Evolutionary conservation across 345 rosid species (phyloP).

Genomic region (Punica granatum): DNA sequence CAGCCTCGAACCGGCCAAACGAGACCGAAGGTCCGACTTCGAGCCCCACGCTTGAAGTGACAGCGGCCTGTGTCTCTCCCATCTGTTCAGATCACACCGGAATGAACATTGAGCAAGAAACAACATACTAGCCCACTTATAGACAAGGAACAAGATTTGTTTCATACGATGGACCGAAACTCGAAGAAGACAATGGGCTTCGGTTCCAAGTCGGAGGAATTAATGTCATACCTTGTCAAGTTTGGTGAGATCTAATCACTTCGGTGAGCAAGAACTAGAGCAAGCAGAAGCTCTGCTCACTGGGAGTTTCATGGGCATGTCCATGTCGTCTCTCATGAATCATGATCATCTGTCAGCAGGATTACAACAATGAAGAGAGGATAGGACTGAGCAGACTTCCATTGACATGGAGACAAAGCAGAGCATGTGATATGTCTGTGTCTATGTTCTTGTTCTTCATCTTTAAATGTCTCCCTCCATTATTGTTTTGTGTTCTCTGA

Average conservation of each 20-base stretch:
- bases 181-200: neutral
- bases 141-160: neutral
- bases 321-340: neutral
- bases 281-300: neutral
- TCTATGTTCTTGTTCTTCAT: neutral
- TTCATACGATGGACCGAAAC: neutral
- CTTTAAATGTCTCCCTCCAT: neutral
- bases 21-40: constrained; percentile 87
- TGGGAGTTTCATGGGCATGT: neutral
- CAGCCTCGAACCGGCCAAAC: constrained; percentile 83
- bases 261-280: neutral
- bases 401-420: neutral
- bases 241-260: neutral
- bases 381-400: neutral
- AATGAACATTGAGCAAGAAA: neutral
- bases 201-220: neutral
- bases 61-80: constrained; percentile 1
- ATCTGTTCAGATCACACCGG: neutral
- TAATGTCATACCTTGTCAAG: neutral
- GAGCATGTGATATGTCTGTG: neutral
- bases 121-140: too few species aligned
- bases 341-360: neutral
- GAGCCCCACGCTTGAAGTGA: constrained; percentile 4
- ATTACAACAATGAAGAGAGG: neutral
- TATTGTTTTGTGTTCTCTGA: neutral